Percentiles rank a stretch among this genome's conserved stretches.
Conservation (phyloP, 2,329 filamentous ascomycete species). For the Plenodomus lindquistii region DNA sequence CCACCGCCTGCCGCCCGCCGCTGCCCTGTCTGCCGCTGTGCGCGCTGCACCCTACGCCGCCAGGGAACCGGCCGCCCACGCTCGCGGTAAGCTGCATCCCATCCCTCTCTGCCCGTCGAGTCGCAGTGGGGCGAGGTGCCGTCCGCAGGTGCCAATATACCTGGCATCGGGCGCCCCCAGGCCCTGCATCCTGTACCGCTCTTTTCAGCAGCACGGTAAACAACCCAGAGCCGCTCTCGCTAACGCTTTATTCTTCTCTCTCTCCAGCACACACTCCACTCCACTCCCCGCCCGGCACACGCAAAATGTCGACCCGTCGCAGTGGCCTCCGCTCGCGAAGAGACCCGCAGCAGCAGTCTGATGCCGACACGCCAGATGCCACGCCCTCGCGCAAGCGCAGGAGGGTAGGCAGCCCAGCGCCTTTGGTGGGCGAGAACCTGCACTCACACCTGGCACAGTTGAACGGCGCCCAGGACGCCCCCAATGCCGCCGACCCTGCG, state of each 20-base stretch:
- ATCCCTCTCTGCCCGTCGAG: slow-evolving; percentile 11
- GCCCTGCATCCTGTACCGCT: slow-evolving; percentile 6
- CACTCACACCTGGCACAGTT: slow-evolving; percentile 33
- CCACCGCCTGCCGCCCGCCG: slow-evolving; percentile 1
- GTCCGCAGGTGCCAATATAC: slow-evolving; percentile 1
- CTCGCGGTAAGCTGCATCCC: slow-evolving; percentile 17
- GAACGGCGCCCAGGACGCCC: slow-evolving; percentile 37
- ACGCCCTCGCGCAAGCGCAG: slow-evolving; percentile 54
- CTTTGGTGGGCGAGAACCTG: slow-evolving; percentile 4
- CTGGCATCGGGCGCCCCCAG: slow-evolving; percentile 5
- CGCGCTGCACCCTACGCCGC: not conserved
- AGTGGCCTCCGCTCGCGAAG: slow-evolving; percentile 21
- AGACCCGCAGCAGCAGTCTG: slow-evolving; percentile 40
- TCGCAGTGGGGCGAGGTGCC: slow-evolving; percentile 15
- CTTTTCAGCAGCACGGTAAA: slow-evolving; percentile 9
- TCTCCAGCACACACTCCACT: slow-evolving; percentile 8
- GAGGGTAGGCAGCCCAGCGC: slow-evolving; percentile 43
- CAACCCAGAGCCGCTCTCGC: slow-evolving; percentile 13
- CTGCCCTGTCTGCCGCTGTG: slow-evolving; percentile 1
- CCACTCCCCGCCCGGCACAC: slow-evolving; percentile 18
- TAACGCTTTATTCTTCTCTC: slow-evolving; percentile 12
- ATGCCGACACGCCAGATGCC: slow-evolving; percentile 52
- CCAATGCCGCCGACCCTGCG: slow-evolving; percentile 25
- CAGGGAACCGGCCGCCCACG: slow-evolving; percentile 7
- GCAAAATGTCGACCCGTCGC: slow-evolving; percentile 19